Evolutionary conservation across 805 yeast species (phyloP), one percentile per base, ranked within the genome.

Genomic region (Jamesozyma spencerorum): DNA sequence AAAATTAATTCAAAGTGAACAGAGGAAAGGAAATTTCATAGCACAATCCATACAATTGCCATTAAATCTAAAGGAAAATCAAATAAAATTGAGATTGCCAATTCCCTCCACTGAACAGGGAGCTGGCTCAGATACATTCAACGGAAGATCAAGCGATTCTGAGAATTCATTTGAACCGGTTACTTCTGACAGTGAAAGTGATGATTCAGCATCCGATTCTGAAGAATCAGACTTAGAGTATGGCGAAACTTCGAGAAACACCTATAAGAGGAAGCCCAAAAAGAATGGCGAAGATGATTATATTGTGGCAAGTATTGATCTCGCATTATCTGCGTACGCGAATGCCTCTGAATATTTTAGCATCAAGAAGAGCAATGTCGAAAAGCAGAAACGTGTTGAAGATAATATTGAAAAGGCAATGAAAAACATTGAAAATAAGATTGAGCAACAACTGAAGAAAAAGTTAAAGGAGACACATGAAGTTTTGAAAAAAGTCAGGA

Each of bases 271-370:
- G 20, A 4, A 17, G 40, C 28, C 39, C 42, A 39, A 20, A 24
- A 14, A 27, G 42, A 40, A 40, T 46, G 5, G 31, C 14, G 0
- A 43, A 41, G 32, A 46, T 5, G 30, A 60, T 47, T 18, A 52
- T 52, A 14, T 81, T 3, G 67, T 71, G 12, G 81, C 82, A 4
- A 68, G 74, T 40, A 78, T 90, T 39, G 88, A 85, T 49, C 66
- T 90, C 1, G 57, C 69, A 0, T 62, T 79, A 7, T 79, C 94
- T 1, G 87, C 96, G 0, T 87, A 75, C 67, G 95, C 97, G 1
- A 90, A 90, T 62, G 88, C 97, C 0, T 72, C 90, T 7, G 65
- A 72, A 22, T 90, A 85, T 54, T 90, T 85, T 57, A 84, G 80
- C 37, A 74, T 79, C 5, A 85, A 82, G 58, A 84, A 83, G 47